phyloP scores from a whole-genome alignment of 2,329 filamentous ascomycete genomes.

The Neopestalotiopsis rosae region DNA sequence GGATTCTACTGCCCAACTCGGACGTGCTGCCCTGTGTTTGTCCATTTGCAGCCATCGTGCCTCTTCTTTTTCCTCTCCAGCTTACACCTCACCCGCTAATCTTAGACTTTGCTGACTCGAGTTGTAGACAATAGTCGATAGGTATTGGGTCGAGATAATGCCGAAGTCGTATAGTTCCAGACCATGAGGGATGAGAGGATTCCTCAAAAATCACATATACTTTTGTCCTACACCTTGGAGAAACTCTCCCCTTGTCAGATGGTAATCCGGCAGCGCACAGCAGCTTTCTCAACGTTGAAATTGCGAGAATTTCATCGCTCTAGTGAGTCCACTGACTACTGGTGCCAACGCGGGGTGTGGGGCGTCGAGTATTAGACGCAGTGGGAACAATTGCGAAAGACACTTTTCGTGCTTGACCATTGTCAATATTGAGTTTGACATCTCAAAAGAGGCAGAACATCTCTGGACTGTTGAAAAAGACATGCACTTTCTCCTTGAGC shows the following conservation, averaged over 20 bases:
- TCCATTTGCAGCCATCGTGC: neutral
- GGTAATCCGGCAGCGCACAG: neutral
- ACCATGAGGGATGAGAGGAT: neutral
- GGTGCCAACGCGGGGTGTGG: neutral
- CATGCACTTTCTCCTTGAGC: too few relatives aligned
- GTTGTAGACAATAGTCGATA: neutral
- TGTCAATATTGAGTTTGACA: too few relatives aligned
- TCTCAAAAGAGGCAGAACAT: too few relatives aligned
- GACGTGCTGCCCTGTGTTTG: neutral
- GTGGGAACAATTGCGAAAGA: too few relatives aligned
- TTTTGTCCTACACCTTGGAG: neutral
- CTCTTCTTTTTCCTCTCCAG: neutral
- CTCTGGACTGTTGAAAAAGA: too few relatives aligned
- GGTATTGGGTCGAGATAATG: neutral
- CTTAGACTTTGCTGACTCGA: neutral
- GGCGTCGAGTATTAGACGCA: neutral
- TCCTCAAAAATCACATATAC: neutral
- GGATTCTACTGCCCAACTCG: neutral
- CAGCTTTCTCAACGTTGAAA: neutral
- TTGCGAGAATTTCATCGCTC: slow-evolving; percentile 1
- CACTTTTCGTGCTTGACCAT: too few relatives aligned
- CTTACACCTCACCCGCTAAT: neutral
- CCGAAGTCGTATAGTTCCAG: neutral
- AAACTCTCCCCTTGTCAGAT: neutral
- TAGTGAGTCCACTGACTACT: neutral